phyloP scores from a whole-genome alignment of 73 alveolate species.

The Blepharisma japonicum region DNA sequence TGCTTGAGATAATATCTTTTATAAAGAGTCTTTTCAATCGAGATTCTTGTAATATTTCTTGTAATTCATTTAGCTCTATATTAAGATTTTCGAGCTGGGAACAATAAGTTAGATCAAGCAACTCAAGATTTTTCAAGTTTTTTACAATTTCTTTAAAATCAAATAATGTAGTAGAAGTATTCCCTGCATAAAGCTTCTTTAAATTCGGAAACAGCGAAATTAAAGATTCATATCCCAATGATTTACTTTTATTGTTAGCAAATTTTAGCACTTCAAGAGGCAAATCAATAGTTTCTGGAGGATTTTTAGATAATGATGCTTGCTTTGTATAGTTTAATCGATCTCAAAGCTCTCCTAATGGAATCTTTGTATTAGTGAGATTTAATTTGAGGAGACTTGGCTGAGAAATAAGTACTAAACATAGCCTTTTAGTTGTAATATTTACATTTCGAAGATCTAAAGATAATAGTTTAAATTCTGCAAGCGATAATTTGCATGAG shows the following conservation, averaged over 20 bases:
- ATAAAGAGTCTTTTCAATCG: neutral
- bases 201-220: neutral
- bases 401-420: neutral
- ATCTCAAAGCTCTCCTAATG: conserved; percentile 8
- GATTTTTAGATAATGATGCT: neutral
- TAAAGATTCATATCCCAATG: conserved; percentile 17
- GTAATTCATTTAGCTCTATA: neutral
- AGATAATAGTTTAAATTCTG: neutral
- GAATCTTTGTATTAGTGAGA: neutral
- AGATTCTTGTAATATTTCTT: neutral
- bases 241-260: neutral
- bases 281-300: neutral
- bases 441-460: conserved; percentile 9
- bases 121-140: neutral
- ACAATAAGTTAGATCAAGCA: neutral
- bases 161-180: neutral
- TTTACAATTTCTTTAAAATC: neutral
- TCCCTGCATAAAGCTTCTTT: conserved; percentile 13
- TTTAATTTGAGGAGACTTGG: neutral
- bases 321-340: neutral
- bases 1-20: neutral
- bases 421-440: neutral
- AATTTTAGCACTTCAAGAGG: conserved; percentile 9
- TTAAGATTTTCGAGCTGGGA: neutral
- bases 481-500: neutral